Base-by-base conservation (phyloP, 1,139 yeast genomes). In the Zygosaccharomyces pseudobailii region DNA sequence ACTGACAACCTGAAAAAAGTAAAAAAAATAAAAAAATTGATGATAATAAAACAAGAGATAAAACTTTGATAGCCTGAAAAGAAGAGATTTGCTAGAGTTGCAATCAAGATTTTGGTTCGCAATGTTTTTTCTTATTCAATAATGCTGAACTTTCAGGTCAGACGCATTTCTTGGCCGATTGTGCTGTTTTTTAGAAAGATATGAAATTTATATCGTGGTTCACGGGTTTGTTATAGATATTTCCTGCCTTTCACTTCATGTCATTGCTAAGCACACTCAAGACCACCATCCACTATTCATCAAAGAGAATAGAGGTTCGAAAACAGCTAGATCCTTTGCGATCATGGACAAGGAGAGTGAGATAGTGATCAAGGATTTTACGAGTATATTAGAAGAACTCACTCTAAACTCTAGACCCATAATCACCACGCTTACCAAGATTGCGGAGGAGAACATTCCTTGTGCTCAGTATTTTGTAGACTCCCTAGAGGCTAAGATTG, bases 351-450 rank as follows among this genome's bases (percentile, higher is more conserved):
- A 47, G 25, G 62, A 57, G 28, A 55, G 55, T 4, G 62, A 57
- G 36, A 44, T 43, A 6, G 45, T 56, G 33, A 59, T 61, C 23
- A 57, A 57, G 50, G 67, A 65, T 38, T 64, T 65, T 43, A 52
- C 56, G 10, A 55, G 59, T 36, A 56, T 63, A 25, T 54, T 92
- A 46, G 75, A 77, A 39, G 95, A 87, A 54, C 73, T 92, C 55
- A 88, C 96, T 6, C 84, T 85, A 70, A 90, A 89, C 66, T 87
- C 96, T 6, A 76, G 90, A 50, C 97, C 97, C 10, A 86, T 90
- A 46, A 92, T 92, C 55, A 84, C 86, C 44, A 84, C 81, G 43
- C 75, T 90, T 57, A 92, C 98, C n/a, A 75, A 79, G 42, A 79
- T 89, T 48, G 97, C 98, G 8, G 85, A 80, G 57, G 97, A 92